Evolutionary conservation across 805 yeast species (phyloP).

Genomic region (Cyberlindnera japonica): DNA sequence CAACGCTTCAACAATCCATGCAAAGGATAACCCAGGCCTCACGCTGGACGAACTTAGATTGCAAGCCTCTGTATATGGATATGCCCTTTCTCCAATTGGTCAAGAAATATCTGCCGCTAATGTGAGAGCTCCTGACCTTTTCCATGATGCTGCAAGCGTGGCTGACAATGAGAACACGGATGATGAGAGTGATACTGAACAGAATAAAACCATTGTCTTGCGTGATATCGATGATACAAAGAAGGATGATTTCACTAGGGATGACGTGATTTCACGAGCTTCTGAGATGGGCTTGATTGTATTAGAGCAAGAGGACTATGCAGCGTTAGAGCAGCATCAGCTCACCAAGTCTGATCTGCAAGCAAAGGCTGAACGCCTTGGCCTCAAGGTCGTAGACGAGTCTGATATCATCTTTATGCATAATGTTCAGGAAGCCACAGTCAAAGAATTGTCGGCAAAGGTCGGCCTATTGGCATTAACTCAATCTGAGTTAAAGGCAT

Average conservation of each 20-base stretch:
- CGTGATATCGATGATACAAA: background rate
- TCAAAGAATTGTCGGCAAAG: constrained; percentile 17
- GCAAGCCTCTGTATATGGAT: constrained; percentile 21
- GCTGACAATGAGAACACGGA: constrained; percentile 15
- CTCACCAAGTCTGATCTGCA: constrained; percentile 4
- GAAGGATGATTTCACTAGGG: constrained; percentile 1
- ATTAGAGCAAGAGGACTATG: constrained; percentile 25
- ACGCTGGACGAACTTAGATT: constrained; percentile 20
- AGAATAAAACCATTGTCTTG: constrained; percentile 14
- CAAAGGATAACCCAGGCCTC: constrained; percentile 4
- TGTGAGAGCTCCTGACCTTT: constrained; percentile 3
- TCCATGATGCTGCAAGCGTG: constrained; percentile 7
- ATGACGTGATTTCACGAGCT: constrained; percentile 15
- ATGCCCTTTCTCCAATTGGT: constrained; percentile 12
- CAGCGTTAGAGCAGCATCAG: constrained; percentile 5
- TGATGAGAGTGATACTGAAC: constrained; percentile 14
- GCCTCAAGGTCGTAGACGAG: constrained; percentile 24
- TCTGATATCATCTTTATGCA: constrained; percentile 14
- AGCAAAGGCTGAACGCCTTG: constrained; percentile 14
- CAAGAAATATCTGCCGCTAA: background rate
- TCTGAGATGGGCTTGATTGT: constrained; percentile 26
- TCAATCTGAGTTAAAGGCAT: constrained; percentile 8
- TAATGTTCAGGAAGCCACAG: constrained; percentile 15
- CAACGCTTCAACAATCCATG: constrained; percentile 25
- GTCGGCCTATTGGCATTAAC: constrained; percentile 19